These are phyloP conservation scores for Emergomyces pasteurianus DNA, from an alignment of 2,329 filamentous ascomycete species.

Conservation along the genomic window DNA sequence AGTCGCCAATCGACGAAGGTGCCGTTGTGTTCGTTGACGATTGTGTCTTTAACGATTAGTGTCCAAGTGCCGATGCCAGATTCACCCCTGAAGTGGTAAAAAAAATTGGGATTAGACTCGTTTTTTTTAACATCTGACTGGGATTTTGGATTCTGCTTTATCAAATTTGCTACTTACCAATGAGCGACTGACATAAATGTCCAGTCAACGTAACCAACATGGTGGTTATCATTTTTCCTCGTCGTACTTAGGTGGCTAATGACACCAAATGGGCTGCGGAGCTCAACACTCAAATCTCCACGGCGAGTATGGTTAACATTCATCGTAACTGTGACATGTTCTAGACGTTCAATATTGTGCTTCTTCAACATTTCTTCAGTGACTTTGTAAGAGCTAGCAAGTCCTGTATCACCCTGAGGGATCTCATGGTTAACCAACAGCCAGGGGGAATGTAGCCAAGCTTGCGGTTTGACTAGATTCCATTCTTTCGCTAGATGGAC, in stretches of 20 bases:
- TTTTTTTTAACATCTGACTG: not conserved
- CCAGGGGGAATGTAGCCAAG: constrained; percentile 92
- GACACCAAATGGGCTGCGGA: constrained; percentile 71
- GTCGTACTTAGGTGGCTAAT: constrained; percentile 72
- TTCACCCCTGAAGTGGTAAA: constrained; percentile 56
- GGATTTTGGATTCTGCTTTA: not conserved
- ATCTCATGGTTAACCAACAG: constrained; percentile 76
- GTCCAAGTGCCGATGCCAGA: constrained; percentile 81
- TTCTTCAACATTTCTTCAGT: constrained; percentile 66
- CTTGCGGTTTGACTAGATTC: constrained; percentile 83
- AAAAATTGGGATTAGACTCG: constrained; percentile 20
- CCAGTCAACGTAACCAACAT: constrained; percentile 77
- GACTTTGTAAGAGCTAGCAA: constrained; percentile 70
- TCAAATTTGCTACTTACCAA: constrained; percentile 54
- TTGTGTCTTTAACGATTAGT: constrained; percentile 73
- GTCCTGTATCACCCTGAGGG: constrained; percentile 69
- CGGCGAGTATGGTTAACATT: constrained; percentile 79
- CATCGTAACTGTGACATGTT: constrained; percentile 97
- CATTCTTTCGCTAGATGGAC: constrained; percentile 79
- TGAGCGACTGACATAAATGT: constrained; percentile 98
- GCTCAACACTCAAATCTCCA: constrained; percentile 84
- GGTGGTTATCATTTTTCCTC: constrained; percentile 55
- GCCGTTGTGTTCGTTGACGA: constrained; percentile 63
- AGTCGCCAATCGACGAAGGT: constrained; percentile 84
- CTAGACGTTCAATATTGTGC: constrained; percentile 74